These are phyloP conservation scores for Arthrinium phaeospermum DNA, from an alignment of 2,329 filamentous ascomycete species.

Conservation along the genomic window DNA sequence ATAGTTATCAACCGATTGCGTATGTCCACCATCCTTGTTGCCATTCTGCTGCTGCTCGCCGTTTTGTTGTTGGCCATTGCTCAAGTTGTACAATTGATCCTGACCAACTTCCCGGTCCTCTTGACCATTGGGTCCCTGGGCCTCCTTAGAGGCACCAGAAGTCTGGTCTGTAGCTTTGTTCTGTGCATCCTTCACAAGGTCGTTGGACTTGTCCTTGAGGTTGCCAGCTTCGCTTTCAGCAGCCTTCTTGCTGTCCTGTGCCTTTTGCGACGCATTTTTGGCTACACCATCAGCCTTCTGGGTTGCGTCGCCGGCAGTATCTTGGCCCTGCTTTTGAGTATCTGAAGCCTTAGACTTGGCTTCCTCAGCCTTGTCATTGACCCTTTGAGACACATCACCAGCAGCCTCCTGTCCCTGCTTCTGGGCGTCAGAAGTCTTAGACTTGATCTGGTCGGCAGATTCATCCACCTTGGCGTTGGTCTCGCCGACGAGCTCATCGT, in stretches of 20 bases:
- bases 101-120: neutral
- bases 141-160: neutral
- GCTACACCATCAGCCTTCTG: neutral
- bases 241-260: neutral
- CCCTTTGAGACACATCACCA: neutral
- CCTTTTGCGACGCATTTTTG: neutral
- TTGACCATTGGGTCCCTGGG: neutral
- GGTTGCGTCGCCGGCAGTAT: neutral
- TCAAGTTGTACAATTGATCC: constrained; percentile 6
- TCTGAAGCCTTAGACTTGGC: constrained; percentile 9
- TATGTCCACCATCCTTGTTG: neutral
- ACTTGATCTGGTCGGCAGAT: constrained; percentile 19
- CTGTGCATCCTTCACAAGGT: neutral
- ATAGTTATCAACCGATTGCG: constrained; percentile 36
- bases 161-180: neutral
- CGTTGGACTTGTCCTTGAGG: neutral
- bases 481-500: constrained; percentile 27
- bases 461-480: constrained; percentile 30
- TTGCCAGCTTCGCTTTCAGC: neutral
- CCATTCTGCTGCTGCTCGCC: neutral
- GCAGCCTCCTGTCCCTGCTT: neutral
- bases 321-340: constrained; percentile 5
- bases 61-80: neutral
- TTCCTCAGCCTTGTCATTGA: constrained; percentile 27
- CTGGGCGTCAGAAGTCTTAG: constrained; percentile 6